Evolutionary conservation across 2,329 filamentous ascomycete genomes (phyloP).

Genomic region (Gnomoniopsis sp.): DNA sequence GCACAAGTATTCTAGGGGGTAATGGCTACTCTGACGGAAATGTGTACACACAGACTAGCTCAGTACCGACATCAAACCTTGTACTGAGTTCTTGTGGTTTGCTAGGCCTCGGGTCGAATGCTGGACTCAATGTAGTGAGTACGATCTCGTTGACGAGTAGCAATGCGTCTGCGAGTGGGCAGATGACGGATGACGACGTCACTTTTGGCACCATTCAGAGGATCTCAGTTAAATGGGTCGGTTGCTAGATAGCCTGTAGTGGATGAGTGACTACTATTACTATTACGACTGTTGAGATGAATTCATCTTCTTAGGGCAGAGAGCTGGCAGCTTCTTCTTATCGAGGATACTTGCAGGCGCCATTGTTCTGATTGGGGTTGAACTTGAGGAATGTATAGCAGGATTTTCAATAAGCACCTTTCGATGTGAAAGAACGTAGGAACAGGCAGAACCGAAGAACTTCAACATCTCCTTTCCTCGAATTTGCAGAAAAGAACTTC

Average conservation of each 20-base stretch:
- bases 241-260: not conserved
- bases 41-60: slow-evolving; percentile 13
- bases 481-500: no score
- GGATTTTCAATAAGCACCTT: no score
- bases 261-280: no score
- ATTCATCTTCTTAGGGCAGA: no score
- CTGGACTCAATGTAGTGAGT: slow-evolving; percentile 2
- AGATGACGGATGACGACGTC: slow-evolving; percentile 17
- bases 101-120: slow-evolving; percentile 23
- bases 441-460: no score
- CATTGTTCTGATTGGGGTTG: no score
- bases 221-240: slow-evolving; percentile 6
- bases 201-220: slow-evolving; percentile 17
- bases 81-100: slow-evolving; percentile 13
- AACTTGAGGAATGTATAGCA: no score
- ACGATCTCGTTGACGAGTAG: slow-evolving; percentile 12
- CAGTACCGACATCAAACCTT: slow-evolving; percentile 3
- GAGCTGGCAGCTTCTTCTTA: no score
- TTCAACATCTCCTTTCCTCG: no score
- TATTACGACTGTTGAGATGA: no score
- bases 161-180: slow-evolving; percentile 8
- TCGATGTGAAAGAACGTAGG: no score
- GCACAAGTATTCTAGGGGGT: slow-evolving; percentile 11
- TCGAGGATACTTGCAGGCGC: no score
- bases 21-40: not conserved